A percentile compares a stretch with the other conserved stretches of the same genome.
These are phyloP conservation scores for Coemansia sp. DNA, from an alignment of 192 early-diverging fungal species.

Conservation along the genomic window DNA sequence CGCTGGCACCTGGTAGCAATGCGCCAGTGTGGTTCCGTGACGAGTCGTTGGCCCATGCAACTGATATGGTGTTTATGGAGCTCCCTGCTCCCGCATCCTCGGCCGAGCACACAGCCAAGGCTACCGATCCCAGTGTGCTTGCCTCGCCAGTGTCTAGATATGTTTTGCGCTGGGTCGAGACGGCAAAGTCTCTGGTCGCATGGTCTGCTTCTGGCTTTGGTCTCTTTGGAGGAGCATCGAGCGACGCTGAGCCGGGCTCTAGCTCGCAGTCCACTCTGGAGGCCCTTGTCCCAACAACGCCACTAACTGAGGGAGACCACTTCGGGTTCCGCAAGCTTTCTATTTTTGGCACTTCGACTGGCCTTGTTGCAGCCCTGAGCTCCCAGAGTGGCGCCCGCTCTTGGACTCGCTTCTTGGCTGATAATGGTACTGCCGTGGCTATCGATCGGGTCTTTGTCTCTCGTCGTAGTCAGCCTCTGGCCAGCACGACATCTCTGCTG, in stretches of 20 bases:
- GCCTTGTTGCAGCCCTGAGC: constrained; percentile 82
- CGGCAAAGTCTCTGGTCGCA: constrained; percentile 42
- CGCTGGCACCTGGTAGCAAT: constrained; percentile 48
- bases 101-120: constrained; percentile 36
- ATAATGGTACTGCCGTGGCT: constrained; percentile 12
- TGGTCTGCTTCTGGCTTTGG: constrained; percentile 52
- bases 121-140: constrained; percentile 55
- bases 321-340: constrained; percentile 88
- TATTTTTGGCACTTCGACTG: constrained; percentile 72
- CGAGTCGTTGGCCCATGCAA: constrained; percentile 74
- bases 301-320: constrained; percentile 31
- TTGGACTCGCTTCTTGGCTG: constrained; percentile 67
- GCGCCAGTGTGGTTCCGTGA: constrained; percentile 75
- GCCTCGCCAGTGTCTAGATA: constrained; percentile 62
- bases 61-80: constrained; percentile 75
- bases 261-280: constrained; percentile 7
- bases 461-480: constrained; percentile 29
- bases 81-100: constrained; percentile 64
- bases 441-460: constrained; percentile 38
- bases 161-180: constrained; percentile 58
- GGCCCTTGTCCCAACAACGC: neutral
- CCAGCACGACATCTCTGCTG: constrained; percentile 24
- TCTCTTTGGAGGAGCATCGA: constrained; percentile 25
- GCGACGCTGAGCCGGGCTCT: neutral
- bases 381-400: constrained; percentile 71